Percentiles rank a stretch among this genome's conserved stretches.
phyloP scores from a whole-genome alignment of 2,329 filamentous ascomycete species.

The Fonsecaea nubica region DNA sequence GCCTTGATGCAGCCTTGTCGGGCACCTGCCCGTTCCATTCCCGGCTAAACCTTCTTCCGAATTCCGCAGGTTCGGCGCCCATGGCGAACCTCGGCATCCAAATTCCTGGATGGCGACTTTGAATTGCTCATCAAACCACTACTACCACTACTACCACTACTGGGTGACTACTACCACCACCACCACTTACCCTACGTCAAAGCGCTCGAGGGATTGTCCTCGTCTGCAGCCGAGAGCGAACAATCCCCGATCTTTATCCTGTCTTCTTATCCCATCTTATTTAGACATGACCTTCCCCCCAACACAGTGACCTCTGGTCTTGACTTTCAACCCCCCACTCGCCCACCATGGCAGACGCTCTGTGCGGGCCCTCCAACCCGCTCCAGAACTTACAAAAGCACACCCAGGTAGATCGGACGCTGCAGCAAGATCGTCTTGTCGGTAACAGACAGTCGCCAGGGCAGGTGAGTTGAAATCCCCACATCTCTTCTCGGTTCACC shows the following conservation, averaged over 20 bases:
- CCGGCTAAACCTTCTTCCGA: not conserved
- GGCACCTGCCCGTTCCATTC: not conserved
- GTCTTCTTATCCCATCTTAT: not conserved
- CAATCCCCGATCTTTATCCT: constrained; percentile 5
- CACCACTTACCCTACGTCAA: not conserved
- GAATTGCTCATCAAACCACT: not conserved
- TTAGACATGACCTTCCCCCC: constrained; percentile 7
- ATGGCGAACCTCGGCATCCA: not conserved
- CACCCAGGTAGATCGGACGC: constrained; percentile 69
- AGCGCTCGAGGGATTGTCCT: not conserved
- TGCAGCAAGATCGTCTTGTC: constrained; percentile 74
- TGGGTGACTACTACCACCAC: too few species aligned
- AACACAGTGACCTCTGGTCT: not conserved
- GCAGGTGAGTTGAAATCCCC: constrained; percentile 55
- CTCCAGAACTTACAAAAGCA: constrained; percentile 77
- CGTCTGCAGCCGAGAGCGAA: constrained; percentile 1
- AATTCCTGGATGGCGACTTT: not conserved
- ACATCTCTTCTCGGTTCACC: constrained; percentile 6
- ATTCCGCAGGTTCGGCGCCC: not conserved
- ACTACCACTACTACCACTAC: too few species aligned
- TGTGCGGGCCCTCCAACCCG: constrained; percentile 78
- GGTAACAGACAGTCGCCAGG: constrained; percentile 58
- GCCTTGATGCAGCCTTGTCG: not conserved
- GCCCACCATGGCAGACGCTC: constrained; percentile 67
- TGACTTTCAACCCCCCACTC: constrained; percentile 6